These are phyloP conservation scores for Hysterium pulicare DNA, from an alignment of 2,329 filamentous ascomycete genomes.

Conservation along the genomic window DNA sequence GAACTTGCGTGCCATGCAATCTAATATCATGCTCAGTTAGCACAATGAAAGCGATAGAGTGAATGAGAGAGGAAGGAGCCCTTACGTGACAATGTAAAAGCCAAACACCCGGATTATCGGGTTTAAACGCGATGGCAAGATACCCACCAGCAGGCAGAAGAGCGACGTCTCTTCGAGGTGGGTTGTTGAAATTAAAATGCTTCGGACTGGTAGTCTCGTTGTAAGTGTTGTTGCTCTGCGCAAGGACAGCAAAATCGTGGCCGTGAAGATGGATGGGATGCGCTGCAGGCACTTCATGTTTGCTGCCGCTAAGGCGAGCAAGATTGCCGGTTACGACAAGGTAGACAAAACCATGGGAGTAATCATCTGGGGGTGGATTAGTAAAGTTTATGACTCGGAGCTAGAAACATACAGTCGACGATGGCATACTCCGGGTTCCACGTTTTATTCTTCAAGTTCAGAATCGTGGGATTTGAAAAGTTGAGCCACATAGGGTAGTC, in stretches of 20 bases:
- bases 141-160: conserved; percentile 16
- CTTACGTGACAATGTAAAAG: conserved; percentile 32
- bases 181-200: conserved; percentile 14
- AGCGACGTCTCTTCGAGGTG: conserved; percentile 17
- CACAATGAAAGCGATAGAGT: too few relatives aligned
- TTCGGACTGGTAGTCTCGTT: conserved; percentile 6
- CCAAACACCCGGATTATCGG: conserved; percentile 35
- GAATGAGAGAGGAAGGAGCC: too few relatives aligned
- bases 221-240: conserved; percentile 18
- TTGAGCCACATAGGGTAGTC: conserved; percentile 19
- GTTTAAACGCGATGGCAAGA: conserved; percentile 36
- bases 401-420: conserved; percentile 10
- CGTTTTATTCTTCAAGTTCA: conserved; percentile 13
- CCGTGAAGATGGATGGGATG: conserved; percentile 25
- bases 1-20: conserved; percentile 22
- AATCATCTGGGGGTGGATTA: conserved; percentile 1
- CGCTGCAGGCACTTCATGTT: conserved; percentile 12
- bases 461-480: conserved; percentile 15
- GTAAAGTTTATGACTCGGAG: neutral
- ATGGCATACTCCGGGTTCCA: conserved; percentile 18
- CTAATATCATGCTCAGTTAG: too few relatives aligned
- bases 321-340: conserved; percentile 15
- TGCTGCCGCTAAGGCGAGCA: neutral
- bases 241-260: conserved; percentile 26
- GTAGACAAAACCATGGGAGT: conserved; percentile 15